phyloP scores from a whole-genome alignment of 1,139 yeast species.

The Debaryomyces sp. region DNA sequence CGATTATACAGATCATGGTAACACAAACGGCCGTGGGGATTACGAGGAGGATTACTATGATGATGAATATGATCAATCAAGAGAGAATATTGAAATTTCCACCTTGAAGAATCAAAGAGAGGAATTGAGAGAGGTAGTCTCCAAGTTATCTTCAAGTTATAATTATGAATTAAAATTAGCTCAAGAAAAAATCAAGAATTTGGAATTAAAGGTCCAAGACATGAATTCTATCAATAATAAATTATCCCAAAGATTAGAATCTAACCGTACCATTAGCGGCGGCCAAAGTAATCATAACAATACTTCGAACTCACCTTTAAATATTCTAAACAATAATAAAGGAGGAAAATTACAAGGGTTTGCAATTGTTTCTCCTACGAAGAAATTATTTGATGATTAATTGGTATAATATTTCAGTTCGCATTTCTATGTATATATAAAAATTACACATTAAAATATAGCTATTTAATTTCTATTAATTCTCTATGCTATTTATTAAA shows the following conservation, averaged over 20 bases:
- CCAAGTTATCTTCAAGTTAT: slow-evolving; percentile 39
- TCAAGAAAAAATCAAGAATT: slow-evolving; percentile 43
- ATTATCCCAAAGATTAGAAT: slow-evolving; percentile 29
- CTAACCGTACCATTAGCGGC: slow-evolving; percentile 2
- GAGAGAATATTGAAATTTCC: slow-evolving; percentile 33
- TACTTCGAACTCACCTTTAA: slow-evolving; percentile 9
- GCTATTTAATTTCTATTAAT: slow-evolving; percentile 1
- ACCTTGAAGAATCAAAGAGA: slow-evolving; percentile 56
- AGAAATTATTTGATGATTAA: slow-evolving; percentile 31
- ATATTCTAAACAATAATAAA: slow-evolving; percentile 13
- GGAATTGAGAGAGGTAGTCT: slow-evolving; percentile 57
- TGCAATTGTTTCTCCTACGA: slow-evolving; percentile 42
- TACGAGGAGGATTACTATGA: slow-evolving; percentile 10
- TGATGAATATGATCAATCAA: slow-evolving; percentile 23
- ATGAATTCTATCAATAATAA: slow-evolving; percentile 38
- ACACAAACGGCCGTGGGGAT: slow-evolving; percentile 1
- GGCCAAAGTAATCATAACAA: neutral
- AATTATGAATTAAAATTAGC: slow-evolving; percentile 40
- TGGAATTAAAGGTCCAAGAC: slow-evolving; percentile 44
- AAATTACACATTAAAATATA: neutral
- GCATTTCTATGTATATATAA: neutral
- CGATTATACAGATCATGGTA: slow-evolving; percentile 3
- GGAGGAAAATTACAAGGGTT: slow-evolving; percentile 50
- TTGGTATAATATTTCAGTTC: neutral
- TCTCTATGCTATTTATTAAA: slow-evolving; percentile 5